Evolutionary conservation across 495 filamentous ascomycete genomes (phyloP), one percentile per base, ranked within the genome.

Genomic region (Lasiosphaeria ovina): DNA sequence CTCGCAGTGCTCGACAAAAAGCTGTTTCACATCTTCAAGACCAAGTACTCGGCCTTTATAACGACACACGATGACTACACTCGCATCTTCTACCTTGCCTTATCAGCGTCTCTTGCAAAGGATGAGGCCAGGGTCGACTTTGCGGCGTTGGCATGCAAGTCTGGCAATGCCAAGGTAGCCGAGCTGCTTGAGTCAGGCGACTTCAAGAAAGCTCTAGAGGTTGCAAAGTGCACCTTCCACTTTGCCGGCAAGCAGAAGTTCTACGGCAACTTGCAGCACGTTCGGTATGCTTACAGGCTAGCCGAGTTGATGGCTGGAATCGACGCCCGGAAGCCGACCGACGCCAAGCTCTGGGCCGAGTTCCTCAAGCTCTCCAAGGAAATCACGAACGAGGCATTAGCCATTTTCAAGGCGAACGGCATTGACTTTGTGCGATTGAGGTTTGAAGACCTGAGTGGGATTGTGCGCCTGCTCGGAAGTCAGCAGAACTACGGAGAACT

Each of bases 401-500:
- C 74, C 4, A 73, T 79, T 0, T 79, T 80, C 36, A 79, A 77
- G 47, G 70, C 77, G 7, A 67, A 80, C 32, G 77, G 79, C 3
- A 71, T 86, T 51, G 76, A 82, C 33, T 81, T 87, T 57, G 72
- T 81, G 11, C 73, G 81, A 11, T 64, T 87, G 14, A 73, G 73
- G 3, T 79, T 83, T 63, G 63, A 72, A 42, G 79, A 85, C 49
- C 68, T 87, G 3, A 81, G 80, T 58, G 79, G 81, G 11, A 76
- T 87, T 1, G 76, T 84, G 52, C 78, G 78, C 2, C 71, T 87
- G 0, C 73, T 88, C 1, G 85, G 84, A 31, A 79, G 81, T 57
- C 80, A 86, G 65, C 77, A 83, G 59, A 81, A 86, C 67, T 85
- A 81, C 65, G 70, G 75, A 24, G 83, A 85, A 52, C 79, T 88